Percentiles rank a stretch among this genome's conserved stretches.
Conservation (phyloP, 1,284 basidiomycete species). For the Earliella scabrosa region DNA sequence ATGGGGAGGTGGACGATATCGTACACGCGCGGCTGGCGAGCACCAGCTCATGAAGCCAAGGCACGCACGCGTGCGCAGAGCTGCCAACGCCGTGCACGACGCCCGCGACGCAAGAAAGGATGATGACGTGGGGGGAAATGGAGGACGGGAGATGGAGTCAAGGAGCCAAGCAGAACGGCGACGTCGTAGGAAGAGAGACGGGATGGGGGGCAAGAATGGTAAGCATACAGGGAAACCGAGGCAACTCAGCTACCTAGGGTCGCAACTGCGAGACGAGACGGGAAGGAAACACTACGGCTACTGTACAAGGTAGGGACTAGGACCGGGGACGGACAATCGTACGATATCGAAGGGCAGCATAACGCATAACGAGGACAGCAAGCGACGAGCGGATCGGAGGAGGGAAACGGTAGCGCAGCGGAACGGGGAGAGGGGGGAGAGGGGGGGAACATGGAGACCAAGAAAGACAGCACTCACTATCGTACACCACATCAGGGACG, state of each 20-base stretch:
- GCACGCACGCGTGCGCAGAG: neutral
- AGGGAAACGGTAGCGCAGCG: too few relatives aligned
- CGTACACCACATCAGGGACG: constrained; percentile 6
- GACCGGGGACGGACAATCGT: neutral
- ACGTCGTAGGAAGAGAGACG: neutral
- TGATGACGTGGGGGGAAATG: neutral
- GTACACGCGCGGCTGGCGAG: constrained; percentile 13
- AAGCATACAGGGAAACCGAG: neutral
- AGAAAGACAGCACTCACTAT: constrained; percentile 13
- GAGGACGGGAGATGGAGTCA: neutral
- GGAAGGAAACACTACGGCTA: neutral
- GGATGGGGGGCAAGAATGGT: neutral
- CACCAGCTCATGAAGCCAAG: constrained; percentile 16
- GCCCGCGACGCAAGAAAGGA: neutral
- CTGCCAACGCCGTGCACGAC: neutral
- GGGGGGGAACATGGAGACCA: neutral
- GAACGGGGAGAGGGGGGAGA: too few relatives aligned
- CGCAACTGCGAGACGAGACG: constrained; percentile 1
- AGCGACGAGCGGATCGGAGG: too few relatives aligned
- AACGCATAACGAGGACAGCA: neutral
- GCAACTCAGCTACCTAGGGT: neutral
- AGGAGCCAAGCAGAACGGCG: neutral
- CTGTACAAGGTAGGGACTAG: neutral
- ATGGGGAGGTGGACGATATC: too few relatives aligned
- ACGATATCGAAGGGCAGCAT: constrained; percentile 3